Conservation (phyloP, 2,329 filamentous ascomycete species). For the Scortechinia acanthostroma region DNA sequence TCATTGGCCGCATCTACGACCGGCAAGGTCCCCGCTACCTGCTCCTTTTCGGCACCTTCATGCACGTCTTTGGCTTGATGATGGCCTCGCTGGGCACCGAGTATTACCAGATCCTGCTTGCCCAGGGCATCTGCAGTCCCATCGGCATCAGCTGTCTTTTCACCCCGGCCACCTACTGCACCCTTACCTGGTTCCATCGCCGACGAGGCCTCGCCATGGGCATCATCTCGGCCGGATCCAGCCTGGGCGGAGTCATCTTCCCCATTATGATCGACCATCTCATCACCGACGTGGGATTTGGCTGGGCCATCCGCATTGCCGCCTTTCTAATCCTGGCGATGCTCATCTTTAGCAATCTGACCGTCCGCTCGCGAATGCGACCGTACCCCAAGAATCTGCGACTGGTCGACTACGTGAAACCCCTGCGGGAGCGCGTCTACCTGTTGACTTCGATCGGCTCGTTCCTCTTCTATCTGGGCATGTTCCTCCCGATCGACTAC, state of each 20-base stretch:
- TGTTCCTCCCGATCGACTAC: conserved; percentile 29
- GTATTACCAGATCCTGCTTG: conserved; percentile 30
- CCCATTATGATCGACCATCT: conserved; percentile 27
- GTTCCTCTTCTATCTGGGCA: conserved; percentile 27
- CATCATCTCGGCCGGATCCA: conserved; percentile 24
- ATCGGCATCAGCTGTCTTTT: conserved; percentile 18
- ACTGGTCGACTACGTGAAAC: conserved; percentile 16
- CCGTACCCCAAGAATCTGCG: background rate
- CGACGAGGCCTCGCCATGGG: conserved; percentile 25
- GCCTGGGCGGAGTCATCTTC: conserved; percentile 31
- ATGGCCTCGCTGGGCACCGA: conserved; percentile 42
- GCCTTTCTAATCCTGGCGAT: conserved; percentile 34
- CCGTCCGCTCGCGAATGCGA: background rate
- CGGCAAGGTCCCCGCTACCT: conserved; percentile 51
- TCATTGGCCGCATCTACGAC: conserved; percentile 60
- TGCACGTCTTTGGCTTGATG: conserved; percentile 56
- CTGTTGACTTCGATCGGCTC: conserved; percentile 17
- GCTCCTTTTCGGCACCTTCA: conserved; percentile 38
- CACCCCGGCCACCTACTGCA: conserved; percentile 19
- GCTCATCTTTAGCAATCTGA: conserved; percentile 14
- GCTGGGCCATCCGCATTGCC: conserved; percentile 37
- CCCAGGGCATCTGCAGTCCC: conserved; percentile 27
- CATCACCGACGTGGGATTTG: conserved; percentile 26
- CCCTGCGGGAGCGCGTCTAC: conserved; percentile 15
- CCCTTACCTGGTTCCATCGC: conserved; percentile 16